These are phyloP conservation scores for Fusarium sp. DNA, from an alignment of 2,329 filamentous ascomycete genomes.

Conservation along the genomic window DNA sequence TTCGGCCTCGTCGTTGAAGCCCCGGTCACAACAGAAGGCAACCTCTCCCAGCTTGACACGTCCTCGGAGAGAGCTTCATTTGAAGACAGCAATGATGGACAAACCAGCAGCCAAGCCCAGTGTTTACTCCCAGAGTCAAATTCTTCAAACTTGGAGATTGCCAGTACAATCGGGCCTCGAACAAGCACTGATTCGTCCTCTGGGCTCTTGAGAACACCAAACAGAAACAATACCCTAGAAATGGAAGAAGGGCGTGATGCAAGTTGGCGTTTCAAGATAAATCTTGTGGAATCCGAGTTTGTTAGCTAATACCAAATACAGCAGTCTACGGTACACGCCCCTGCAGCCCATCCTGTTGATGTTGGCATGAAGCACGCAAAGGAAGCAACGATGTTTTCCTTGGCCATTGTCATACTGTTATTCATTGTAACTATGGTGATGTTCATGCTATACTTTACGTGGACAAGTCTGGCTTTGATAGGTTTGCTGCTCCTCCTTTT, in stretches of 20 bases:
- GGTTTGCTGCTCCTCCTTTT: not conserved
- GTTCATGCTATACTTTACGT: not conserved
- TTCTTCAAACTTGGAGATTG: not conserved
- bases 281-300: not conserved
- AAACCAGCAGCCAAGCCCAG: not conserved
- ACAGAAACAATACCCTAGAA: slow-evolving; percentile 6
- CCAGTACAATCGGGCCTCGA: slow-evolving; percentile 1
- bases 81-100: not conserved
- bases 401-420: not conserved
- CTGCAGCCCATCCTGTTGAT: not conserved
- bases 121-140: not conserved
- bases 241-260: slow-evolving; percentile 16
- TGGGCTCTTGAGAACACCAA: not conserved
- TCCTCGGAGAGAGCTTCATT: not conserved
- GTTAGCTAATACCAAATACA: not conserved
- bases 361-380: not conserved
- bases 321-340: not conserved
- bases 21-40: not conserved
- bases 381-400: not conserved
- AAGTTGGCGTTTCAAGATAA: not conserved
- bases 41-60: not conserved
- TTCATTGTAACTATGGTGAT: not conserved
- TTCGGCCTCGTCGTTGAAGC: not conserved
- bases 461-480: not conserved
- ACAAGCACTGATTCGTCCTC: slow-evolving; percentile 14